Conservation (phyloP, 306 rosid genomes). For the Hylodesmum podocarpum region DNA sequence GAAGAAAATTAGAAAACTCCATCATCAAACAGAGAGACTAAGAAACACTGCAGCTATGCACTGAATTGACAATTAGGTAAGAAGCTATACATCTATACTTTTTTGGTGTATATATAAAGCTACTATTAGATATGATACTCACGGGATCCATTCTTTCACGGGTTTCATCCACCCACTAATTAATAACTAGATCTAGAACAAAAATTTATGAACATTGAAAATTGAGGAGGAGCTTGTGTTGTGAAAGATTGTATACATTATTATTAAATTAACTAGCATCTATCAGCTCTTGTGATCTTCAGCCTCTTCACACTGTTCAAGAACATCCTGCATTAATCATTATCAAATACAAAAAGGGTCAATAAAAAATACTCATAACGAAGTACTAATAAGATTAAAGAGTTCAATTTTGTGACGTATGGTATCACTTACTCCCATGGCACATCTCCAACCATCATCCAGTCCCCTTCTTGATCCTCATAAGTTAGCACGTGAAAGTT, state of each 20-base stretch:
- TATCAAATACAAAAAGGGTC: background rate
- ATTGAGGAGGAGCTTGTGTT: slow-evolving; percentile 30
- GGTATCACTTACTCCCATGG: slow-evolving; percentile 58
- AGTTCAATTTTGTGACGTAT: background rate
- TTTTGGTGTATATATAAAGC: slow-evolving; percentile 29
- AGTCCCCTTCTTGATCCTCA: slow-evolving; percentile 58
- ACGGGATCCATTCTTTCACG: slow-evolving; percentile 18
- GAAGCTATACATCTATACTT: slow-evolving; percentile 36
- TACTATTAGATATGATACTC: slow-evolving; percentile 17
- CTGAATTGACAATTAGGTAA: slow-evolving; percentile 30
- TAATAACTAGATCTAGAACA: slow-evolving; percentile 21
- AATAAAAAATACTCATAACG: slow-evolving; percentile 2
- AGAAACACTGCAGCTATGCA: slow-evolving; percentile 25
- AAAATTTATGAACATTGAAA: slow-evolving; percentile 39
- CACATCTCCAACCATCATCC: slow-evolving; percentile 69
- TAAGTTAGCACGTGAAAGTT: slow-evolving; percentile 47
- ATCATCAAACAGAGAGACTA: slow-evolving; percentile 21
- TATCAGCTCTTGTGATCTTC: slow-evolving; percentile 59
- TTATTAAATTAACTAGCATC: slow-evolving; percentile 43
- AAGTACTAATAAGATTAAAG: background rate
- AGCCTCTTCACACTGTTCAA: slow-evolving; percentile 54
- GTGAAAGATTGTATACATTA: slow-evolving; percentile 3
- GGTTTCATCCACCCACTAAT: slow-evolving; percentile 26
- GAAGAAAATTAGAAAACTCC: background rate
- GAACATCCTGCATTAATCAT: slow-evolving; percentile 47